phyloP scores from a whole-genome alignment of 2,329 filamentous ascomycete genomes.

The Tolypocladium tropicale region DNA sequence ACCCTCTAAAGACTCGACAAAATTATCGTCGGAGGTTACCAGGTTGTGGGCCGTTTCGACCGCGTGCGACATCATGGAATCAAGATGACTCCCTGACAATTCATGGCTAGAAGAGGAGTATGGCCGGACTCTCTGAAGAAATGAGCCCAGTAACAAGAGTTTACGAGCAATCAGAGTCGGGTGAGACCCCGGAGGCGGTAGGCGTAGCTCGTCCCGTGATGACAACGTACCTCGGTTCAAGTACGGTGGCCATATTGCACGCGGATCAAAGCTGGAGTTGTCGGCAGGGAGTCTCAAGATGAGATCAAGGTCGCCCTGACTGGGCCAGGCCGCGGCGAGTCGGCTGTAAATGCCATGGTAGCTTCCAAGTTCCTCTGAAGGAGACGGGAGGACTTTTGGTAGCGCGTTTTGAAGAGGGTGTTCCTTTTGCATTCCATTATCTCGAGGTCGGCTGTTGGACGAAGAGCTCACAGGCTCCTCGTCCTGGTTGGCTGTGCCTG shows the following conservation, averaged over 20 bases:
- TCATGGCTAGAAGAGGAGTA: not conserved
- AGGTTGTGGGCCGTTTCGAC: conserved; percentile 6
- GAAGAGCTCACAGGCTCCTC: too few species aligned
- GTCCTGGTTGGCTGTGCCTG: not conserved
- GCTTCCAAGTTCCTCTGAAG: not conserved
- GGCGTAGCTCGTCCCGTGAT: too few species aligned
- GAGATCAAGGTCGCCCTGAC: not conserved
- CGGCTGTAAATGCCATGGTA: not conserved
- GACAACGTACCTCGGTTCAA: conserved; percentile 6
- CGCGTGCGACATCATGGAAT: not conserved
- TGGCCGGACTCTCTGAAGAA: not conserved
- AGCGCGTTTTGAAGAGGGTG: too few species aligned
- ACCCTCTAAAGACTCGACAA: conserved; percentile 34
- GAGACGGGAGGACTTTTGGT: not conserved
- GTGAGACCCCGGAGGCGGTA: not conserved
- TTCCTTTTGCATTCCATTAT: too few species aligned
- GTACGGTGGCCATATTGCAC: not conserved
- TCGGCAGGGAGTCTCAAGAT: not conserved
- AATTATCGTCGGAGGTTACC: conserved; percentile 35
- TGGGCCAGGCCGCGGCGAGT: not conserved
- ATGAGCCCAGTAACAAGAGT: not conserved
- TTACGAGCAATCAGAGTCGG: not conserved
- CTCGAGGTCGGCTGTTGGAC: too few species aligned
- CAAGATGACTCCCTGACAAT: too few species aligned
- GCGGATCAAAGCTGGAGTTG: not conserved